Evolutionary conservation across 495 filamentous ascomycete species (phyloP), one percentile per base, ranked within the genome.

Genomic region (Mycothermus thermophilus): DNA sequence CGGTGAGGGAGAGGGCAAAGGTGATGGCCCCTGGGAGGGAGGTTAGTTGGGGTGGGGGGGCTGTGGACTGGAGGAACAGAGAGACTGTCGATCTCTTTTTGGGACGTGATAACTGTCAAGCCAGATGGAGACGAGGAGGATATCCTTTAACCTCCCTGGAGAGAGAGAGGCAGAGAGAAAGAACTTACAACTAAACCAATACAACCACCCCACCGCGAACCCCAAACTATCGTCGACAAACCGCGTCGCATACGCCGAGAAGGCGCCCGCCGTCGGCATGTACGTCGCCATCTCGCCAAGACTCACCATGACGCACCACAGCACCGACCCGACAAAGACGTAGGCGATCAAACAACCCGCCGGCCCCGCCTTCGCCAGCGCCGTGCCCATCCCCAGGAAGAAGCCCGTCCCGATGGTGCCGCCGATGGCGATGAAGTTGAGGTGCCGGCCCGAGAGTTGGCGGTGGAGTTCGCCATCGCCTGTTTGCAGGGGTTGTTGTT

Each of bases 401-500:
- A 85, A 61, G 30, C 78, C 80, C 3, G 79, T 85, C 10, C 79
- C 80, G 45, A 85, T 78, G 13, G 78, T 79, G 32, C 79, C 79
- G 45, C 80, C 79, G n/a, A 70, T 51, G 29, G 64, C 74, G 44
- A 79, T 79, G 36, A 81, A 64, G 52, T 80, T 74, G 41, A 63
- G 59, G 35, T 74, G 60, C 14, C 75, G 63, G 10, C 58, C 71
- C 11, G 46, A 50, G 35, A 53, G 33, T 14, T 37, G 35, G 4
- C 50, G 37, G 23, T 50, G 46, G 10, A 53, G 44, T 29, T 53
- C 45, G 11, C 47, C 47, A n/a, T n/a, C n/a, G n/a, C n/a, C n/a
- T n/a, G n/a, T n/a, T n/a, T n/a, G n/a, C n/a, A n/a, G n/a, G n/a
- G n/a, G n/a, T n/a, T n/a, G n/a, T n/a, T n/a, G n/a, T n/a, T n/a